phyloP scores from a whole-genome alignment of 495 filamentous ascomycete species.

The Hyphodiscus hymeniophilus region DNA sequence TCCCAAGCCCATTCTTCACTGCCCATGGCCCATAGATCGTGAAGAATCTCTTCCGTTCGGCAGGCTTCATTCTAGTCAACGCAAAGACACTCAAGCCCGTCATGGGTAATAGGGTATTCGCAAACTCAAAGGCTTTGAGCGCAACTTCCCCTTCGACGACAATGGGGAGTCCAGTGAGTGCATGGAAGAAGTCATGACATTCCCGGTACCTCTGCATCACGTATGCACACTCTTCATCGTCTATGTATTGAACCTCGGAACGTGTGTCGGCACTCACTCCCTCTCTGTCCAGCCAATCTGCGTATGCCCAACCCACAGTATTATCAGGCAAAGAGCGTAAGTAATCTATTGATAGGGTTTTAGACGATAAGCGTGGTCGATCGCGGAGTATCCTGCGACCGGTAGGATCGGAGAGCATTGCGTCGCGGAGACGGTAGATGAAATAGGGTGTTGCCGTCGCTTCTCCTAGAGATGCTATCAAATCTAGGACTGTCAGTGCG shows the following conservation, averaged over 20 bases:
- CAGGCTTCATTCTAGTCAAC: conserved; percentile 60
- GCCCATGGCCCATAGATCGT: conserved; percentile 84
- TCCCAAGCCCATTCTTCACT: conserved; percentile 65
- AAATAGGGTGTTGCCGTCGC: conserved; percentile 92
- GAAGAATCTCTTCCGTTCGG: conserved; percentile 65
- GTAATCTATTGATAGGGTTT: conserved; percentile 58
- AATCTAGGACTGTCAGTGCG: conserved; percentile 44
- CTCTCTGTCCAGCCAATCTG: conserved; percentile 82
- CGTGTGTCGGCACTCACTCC: conserved; percentile 89
- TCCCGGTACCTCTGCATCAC: conserved; percentile 98
- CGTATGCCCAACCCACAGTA: conserved; percentile 81
- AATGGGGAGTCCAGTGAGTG: conserved; percentile 84
- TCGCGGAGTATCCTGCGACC: conserved; percentile 89
- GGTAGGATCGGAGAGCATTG: conserved; percentile 77
- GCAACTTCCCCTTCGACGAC: conserved; percentile 90
- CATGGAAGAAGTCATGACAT: conserved; percentile 98
- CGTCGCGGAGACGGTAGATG: conserved; percentile 82
- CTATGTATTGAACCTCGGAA: conserved; percentile 73
- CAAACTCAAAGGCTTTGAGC: conserved; percentile 92
- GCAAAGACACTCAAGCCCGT: conserved; percentile 77
- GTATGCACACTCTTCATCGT: conserved; percentile 91
- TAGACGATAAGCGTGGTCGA: conserved; percentile 78
- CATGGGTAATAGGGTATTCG: conserved; percentile 92
- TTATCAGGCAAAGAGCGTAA: conserved; percentile 64
- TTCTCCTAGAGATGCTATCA: conserved; percentile 90